A percentile compares a stretch with the other conserved stretches of the same genome.
These are phyloP conservation scores for Grosmannia penicillata DNA, from an alignment of 2,329 filamentous ascomycete genomes.

Conservation along the genomic window DNA sequence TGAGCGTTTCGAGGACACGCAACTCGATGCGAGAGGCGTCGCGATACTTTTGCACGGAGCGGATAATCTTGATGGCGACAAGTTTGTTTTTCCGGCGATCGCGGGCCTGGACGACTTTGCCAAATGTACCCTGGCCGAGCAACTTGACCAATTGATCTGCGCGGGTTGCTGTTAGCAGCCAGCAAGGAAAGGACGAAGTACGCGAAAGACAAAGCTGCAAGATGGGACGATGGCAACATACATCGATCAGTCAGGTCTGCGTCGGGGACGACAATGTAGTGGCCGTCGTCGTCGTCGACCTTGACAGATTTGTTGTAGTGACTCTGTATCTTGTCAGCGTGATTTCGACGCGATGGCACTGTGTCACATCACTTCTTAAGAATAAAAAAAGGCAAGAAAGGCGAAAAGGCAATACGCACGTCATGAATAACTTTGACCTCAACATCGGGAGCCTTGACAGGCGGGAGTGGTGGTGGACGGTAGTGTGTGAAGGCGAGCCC, in stretches of 20 bases:
- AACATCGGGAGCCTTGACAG: conserved; percentile 79
- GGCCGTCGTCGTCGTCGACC: conserved; percentile 90
- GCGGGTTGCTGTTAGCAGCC: too few relatives aligned
- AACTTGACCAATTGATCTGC: conserved; percentile 77
- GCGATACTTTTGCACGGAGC: conserved; percentile 94
- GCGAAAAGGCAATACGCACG: conserved; percentile 22
- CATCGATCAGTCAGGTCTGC: conserved; percentile 78
- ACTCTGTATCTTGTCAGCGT: conserved; percentile 14
- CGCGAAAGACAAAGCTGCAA: not conserved
- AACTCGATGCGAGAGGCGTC: conserved; percentile 93
- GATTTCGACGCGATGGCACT: too few relatives aligned
- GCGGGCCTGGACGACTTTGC: conserved; percentile 89
- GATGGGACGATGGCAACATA: conserved; percentile 31
- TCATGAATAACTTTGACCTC: conserved; percentile 46
- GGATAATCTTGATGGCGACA: conserved; percentile 95
- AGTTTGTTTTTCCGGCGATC: conserved; percentile 62
- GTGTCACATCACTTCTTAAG: conserved; percentile 8
- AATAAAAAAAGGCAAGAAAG: not conserved
- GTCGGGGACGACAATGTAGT: conserved; percentile 87
- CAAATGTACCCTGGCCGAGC: conserved; percentile 92
- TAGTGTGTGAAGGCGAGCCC: conserved; percentile 65
- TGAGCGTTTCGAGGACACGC: conserved; percentile 78
- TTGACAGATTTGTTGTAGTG: conserved; percentile 44
- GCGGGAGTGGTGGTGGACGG: conserved; percentile 71
- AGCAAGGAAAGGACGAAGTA: conserved; percentile 9